Evolutionary conservation across 495 filamentous ascomycete species (phyloP), one percentile per base, ranked within the genome.

Genomic region (Daldinia decipiens): DNA sequence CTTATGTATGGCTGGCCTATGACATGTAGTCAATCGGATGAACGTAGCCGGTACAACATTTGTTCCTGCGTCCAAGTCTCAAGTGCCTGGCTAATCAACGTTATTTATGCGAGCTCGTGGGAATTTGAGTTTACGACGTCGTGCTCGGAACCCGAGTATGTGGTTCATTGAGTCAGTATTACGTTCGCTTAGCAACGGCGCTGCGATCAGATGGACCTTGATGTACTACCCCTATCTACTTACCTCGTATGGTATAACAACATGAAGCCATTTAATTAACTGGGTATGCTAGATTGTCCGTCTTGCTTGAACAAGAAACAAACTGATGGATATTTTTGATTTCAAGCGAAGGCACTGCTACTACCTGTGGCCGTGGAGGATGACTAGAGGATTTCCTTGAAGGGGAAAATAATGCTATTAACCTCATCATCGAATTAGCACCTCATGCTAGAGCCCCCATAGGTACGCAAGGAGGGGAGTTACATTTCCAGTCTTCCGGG

Each of bases 31-130:
- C 6, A 32, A n/a, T 55, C 13, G 51, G 27, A 56, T 29, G 21
- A 5, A 39, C 13, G 26, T 5, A 40, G 47, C 29, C 39, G 21
- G 38, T 51, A 54, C 40, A 47, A 58, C 53, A 31, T 43, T 32
- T 27, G 64, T 67, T 67, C 64, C 56, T 67, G 56, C 64, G 13
- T 67, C 21, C 26, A 65, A 17, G 26, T 38, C 27, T 58, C 31
- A 47, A 34, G 47, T 54, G 4, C 62, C 62, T 57, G 62, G 31
- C 55, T 66, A 66, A 40, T 13, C 36, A 39, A 47, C 26, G 27
- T 17, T 67, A 61, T 36, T 15, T 36, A 19, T 27, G 17, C 8
- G 26, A 47, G 57, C 36, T 40, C 8, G 29, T 55, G 55, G 1
- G 26, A 29, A 32, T 40, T 43, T 53, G 51, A 59, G 32, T 4